Conservation (phyloP, 345 rosid genomes). For the Eucalyptus tenuipes region DNA sequence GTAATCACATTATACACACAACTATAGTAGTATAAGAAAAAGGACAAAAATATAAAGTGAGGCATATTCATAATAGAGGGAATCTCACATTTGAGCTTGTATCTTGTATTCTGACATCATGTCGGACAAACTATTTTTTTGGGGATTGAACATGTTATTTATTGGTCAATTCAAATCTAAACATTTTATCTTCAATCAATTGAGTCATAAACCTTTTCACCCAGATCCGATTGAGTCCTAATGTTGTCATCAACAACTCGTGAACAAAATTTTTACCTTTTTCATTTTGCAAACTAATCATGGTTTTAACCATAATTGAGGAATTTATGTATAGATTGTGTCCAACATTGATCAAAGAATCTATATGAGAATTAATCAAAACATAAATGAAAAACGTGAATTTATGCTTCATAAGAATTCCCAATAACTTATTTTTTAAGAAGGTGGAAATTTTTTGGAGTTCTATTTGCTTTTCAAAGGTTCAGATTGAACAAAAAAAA, state of each 20-base stretch:
- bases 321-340: no score
- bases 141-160: no score
- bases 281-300: neutral
- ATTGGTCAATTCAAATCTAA: neutral
- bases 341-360: neutral
- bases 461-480: neutral
- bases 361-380: neutral
- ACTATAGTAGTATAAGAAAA: neutral
- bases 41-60: neutral
- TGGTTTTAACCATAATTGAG: neutral
- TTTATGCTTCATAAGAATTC: neutral
- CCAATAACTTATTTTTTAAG: no score
- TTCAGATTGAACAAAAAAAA: neutral
- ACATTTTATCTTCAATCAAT: neutral
- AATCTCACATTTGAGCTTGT: neutral
- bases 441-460: neutral
- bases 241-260: neutral
- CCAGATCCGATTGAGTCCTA: accelerated
- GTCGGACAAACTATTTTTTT: accelerated
- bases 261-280: neutral
- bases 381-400: neutral
- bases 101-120: neutral
- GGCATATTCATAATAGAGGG: neutral
- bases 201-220: neutral
- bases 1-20: neutral